These are phyloP conservation scores for Nakazawaea wickerhamii DNA, from an alignment of 805 yeast genomes.

Conservation along the genomic window DNA sequence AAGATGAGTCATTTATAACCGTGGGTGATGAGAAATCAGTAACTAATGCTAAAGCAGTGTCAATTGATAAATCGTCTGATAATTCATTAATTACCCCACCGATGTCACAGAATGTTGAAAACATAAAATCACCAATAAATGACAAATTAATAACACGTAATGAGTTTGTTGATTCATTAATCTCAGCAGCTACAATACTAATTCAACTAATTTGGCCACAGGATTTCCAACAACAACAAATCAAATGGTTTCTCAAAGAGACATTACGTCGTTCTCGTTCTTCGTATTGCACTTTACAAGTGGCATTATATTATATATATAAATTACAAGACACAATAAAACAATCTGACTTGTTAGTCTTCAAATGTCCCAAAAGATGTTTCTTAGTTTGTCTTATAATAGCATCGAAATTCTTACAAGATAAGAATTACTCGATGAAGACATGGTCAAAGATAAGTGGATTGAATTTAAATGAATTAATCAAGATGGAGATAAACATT, in stretches of 20 bases:
- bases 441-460: conserved; percentile 79
- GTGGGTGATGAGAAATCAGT: too few relatives aligned
- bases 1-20: too few relatives aligned
- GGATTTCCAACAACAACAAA: conserved; percentile 5
- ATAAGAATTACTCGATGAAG: conserved; percentile 59
- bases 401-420: conserved; percentile 70
- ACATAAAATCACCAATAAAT: conserved; percentile 2
- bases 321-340: conserved; percentile 31
- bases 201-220: conserved; percentile 11
- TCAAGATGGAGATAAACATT: conserved; percentile 42
- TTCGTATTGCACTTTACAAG: conserved; percentile 56
- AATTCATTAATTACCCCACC: conserved; percentile 14
- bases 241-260: conserved; percentile 35
- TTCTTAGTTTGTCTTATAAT: conserved; percentile 65
- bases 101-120: conserved; percentile 4
- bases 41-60: too few relatives aligned
- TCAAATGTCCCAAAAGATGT: conserved; percentile 55
- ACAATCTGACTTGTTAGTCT: conserved; percentile 4
- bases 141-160: conserved; percentile 2
- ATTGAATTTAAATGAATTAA: conserved; percentile 44
- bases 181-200: conserved; percentile 11
- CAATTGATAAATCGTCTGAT: too few relatives aligned
- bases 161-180: conserved; percentile 15
- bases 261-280: conserved; percentile 42
- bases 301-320: conserved; percentile 60